A percentile compares a stretch with the other conserved stretches of the same genome.
These are phyloP conservation scores for Spongispora temasekensis DNA, from an alignment of 1,284 basidiomycete genomes.

Conservation along the genomic window DNA sequence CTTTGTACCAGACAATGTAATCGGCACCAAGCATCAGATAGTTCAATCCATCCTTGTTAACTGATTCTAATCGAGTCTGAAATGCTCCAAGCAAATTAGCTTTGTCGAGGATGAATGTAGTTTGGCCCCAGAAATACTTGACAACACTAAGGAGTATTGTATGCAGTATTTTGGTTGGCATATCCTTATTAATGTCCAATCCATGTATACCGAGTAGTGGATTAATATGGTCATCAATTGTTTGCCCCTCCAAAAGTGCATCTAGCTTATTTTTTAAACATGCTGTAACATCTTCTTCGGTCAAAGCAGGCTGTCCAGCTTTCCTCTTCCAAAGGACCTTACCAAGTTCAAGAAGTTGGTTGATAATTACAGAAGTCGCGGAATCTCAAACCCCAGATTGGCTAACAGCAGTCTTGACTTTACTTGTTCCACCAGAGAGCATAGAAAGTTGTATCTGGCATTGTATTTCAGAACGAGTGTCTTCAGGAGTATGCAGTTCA, in stretches of 20 bases:
- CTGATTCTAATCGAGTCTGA: not conserved
- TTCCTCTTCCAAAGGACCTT: constrained; percentile 3
- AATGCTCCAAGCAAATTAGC: not conserved
- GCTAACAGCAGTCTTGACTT: too few species aligned
- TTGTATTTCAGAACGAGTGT: not conserved
- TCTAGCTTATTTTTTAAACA: constrained; percentile 14
- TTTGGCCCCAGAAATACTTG: too few species aligned
- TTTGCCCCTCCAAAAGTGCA: constrained; percentile 1
- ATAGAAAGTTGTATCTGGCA: not conserved
- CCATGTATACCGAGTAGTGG: constrained; percentile 9
- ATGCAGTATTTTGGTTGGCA: constrained; percentile 28
- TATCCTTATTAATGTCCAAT: constrained; percentile 25
- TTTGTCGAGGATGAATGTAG: not conserved
- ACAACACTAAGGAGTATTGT: constrained; percentile 36
- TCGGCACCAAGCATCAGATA: not conserved
- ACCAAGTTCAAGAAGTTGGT: constrained; percentile 5
- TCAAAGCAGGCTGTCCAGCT: not conserved
- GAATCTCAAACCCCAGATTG: too few species aligned
- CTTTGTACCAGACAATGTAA: not conserved
- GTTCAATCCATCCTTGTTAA: not conserved
- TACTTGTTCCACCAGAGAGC: too few species aligned
- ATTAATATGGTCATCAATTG: constrained; percentile 14
- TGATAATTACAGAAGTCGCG: not conserved
- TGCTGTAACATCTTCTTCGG: constrained; percentile 3
- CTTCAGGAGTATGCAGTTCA: not conserved